Percentiles rank a stretch among this genome's conserved stretches.
Evolutionary conservation across 176 grass and related monocot species (phyloP).

Genomic region (Musa beccarii): DNA sequence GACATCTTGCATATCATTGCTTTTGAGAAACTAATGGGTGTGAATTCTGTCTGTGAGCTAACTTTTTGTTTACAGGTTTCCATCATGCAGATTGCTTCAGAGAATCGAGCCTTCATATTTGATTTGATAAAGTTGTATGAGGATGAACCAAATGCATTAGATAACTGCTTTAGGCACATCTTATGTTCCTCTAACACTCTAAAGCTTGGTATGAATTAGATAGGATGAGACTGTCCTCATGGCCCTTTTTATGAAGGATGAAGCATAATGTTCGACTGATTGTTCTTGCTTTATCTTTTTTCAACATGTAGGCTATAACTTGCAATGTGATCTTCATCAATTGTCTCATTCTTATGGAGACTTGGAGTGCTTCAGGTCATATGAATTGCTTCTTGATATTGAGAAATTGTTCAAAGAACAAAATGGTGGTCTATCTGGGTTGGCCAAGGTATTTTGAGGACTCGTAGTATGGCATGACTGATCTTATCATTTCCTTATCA

Average conservation of each 20-base stretch:
- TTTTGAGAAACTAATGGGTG: neutral
- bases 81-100: conserved; percentile 95
- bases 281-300: conserved; percentile 14
- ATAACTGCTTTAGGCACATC: conserved; percentile 73
- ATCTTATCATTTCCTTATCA: neutral
- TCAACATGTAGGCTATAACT: conserved; percentile 54
- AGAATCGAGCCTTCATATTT: conserved; percentile 87
- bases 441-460: conserved; percentile 49
- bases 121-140: conserved; percentile 94
- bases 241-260: neutral
- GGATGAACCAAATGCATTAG: conserved; percentile 54
- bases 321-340: conserved; percentile 89
- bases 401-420: conserved; percentile 83
- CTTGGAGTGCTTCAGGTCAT: conserved; percentile 77
- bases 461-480: neutral
- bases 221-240: neutral
- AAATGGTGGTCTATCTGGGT: conserved; percentile 79
- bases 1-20: neutral
- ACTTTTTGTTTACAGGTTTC: conserved; percentile 49
- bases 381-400: conserved; percentile 94
- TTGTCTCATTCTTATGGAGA: conserved; percentile 73
- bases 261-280: neutral
- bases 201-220: conserved; percentile 58
- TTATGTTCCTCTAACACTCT: conserved; percentile 85
- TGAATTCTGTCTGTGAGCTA: neutral